A percentile compares a stretch with the other conserved stretches of the same genome.
Evolutionary conservation across 1,284 basidiomycete genomes (phyloP).

Genomic region (Malassezia globosa): DNA sequence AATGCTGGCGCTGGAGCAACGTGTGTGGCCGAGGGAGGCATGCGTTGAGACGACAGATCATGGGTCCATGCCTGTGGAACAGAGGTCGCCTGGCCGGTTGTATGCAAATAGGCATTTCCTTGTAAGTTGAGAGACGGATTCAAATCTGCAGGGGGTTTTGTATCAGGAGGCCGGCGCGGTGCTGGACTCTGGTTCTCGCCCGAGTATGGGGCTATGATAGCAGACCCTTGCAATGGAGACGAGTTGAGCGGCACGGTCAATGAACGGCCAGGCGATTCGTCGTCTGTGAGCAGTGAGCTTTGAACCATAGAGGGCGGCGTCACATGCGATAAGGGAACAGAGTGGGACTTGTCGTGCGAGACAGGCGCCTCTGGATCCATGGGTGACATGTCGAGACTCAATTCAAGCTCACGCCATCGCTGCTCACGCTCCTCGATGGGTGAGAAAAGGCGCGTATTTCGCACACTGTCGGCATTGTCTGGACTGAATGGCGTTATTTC

Average conservation of each 20-base stretch:
- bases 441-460: slow-evolving; percentile 5
- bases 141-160: background rate
- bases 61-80: no score
- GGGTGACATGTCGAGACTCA: background rate
- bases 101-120: background rate
- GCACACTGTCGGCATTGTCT: slow-evolving; percentile 4
- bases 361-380: background rate
- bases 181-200: no score
- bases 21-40: background rate
- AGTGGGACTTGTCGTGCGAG: background rate
- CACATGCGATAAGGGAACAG: background rate
- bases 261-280: background rate
- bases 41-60: background rate
- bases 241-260: background rate
- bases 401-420: background rate
- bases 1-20: background rate
- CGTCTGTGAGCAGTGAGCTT: background rate
- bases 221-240: no score
- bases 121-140: background rate
- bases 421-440: slow-evolving; percentile 5
- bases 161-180: background rate
- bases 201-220: no score
- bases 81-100: no score
- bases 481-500: background rate
- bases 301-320: background rate